These are phyloP conservation scores for Cylindrotheca closterium DNA, from an alignment of 108 stramenopile species.

Conservation along the genomic window DNA sequence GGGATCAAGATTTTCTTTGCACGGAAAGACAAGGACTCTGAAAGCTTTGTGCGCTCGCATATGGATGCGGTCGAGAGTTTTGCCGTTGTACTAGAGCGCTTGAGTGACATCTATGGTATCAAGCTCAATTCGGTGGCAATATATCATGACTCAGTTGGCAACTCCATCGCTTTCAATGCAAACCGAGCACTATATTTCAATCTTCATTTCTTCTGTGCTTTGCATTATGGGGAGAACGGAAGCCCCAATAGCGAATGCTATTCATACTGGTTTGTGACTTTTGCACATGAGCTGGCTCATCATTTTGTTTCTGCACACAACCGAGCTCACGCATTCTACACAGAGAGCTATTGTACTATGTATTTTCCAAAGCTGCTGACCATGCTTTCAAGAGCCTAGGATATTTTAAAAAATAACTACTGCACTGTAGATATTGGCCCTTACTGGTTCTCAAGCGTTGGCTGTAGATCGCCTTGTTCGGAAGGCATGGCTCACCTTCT, in stretches of 20 bases:
- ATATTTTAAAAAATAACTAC: not conserved
- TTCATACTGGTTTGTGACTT: slow-evolving; percentile 66
- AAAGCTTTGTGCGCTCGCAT: slow-evolving; percentile 45
- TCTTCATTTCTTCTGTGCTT: slow-evolving; percentile 56
- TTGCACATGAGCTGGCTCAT: slow-evolving; percentile 74
- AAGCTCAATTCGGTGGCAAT: slow-evolving; percentile 45
- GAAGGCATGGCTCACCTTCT: slow-evolving; percentile 18
- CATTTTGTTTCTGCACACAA: slow-evolving; percentile 67
- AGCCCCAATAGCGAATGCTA: slow-evolving; percentile 48
- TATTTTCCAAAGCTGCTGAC: slow-evolving; percentile 47
- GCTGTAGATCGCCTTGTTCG: slow-evolving; percentile 19
- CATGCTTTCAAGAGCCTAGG: slow-evolving; percentile 2
- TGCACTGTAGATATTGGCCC: too few relatives aligned
- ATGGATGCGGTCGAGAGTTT: slow-evolving; percentile 58
- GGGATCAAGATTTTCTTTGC: slow-evolving; percentile 62
- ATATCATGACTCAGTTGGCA: slow-evolving; percentile 66
- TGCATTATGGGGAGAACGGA: slow-evolving; percentile 38
- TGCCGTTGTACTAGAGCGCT: slow-evolving; percentile 54
- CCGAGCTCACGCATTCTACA: slow-evolving; percentile 68
- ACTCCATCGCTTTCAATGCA: slow-evolving; percentile 73
- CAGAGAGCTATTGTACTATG: slow-evolving; percentile 47
- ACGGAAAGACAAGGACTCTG: slow-evolving; percentile 25
- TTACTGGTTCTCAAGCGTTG: too few relatives aligned
- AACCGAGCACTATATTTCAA: slow-evolving; percentile 73
- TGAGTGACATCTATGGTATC: slow-evolving; percentile 50